Percentiles rank a stretch among this genome's conserved stretches.
phyloP scores from a whole-genome alignment of 139 green algal genomes.

The Chlamydomonas incerta region DNA sequence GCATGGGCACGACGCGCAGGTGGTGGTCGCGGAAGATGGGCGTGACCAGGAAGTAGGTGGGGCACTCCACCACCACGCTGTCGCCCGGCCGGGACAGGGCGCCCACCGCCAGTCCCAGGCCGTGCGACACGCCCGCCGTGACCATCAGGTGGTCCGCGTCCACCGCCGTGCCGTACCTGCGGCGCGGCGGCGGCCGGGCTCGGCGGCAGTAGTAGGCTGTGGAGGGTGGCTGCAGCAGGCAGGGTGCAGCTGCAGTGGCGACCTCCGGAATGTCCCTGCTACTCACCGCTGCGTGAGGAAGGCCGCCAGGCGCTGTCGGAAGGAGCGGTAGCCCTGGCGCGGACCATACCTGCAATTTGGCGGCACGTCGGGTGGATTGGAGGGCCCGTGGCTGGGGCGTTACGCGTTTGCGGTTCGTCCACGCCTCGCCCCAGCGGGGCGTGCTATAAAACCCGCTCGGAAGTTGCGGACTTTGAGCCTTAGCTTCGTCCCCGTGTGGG shows the following conservation, averaged over 20 bases:
- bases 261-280: no score
- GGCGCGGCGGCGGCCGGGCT: no score
- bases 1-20: neutral
- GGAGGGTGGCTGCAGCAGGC: no score
- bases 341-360: slow-evolving; percentile 50
- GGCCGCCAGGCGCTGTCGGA: slow-evolving; percentile 42
- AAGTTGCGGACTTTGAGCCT: neutral
- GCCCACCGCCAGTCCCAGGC: slow-evolving; percentile 48
- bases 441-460: no score
- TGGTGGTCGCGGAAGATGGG: slow-evolving; percentile 38
- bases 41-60: slow-evolving; percentile 63
- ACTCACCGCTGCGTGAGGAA: slow-evolving; percentile 40
- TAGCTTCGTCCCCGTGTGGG: no score
- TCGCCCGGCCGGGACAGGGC: slow-evolving; percentile 49
- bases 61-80: slow-evolving; percentile 50
- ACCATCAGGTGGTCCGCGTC: slow-evolving; percentile 42
- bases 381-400: no score
- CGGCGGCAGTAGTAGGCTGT: no score
- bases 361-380: no score
- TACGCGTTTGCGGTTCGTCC: no score
- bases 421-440: no score
- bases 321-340: slow-evolving; percentile 55
- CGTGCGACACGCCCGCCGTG: slow-evolving; percentile 61
- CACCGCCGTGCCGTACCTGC: slow-evolving; percentile 37
- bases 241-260: no score